These are phyloP conservation scores for Geranium incanum DNA, from an alignment of 441 rosid genomes.

Conservation along the genomic window DNA sequence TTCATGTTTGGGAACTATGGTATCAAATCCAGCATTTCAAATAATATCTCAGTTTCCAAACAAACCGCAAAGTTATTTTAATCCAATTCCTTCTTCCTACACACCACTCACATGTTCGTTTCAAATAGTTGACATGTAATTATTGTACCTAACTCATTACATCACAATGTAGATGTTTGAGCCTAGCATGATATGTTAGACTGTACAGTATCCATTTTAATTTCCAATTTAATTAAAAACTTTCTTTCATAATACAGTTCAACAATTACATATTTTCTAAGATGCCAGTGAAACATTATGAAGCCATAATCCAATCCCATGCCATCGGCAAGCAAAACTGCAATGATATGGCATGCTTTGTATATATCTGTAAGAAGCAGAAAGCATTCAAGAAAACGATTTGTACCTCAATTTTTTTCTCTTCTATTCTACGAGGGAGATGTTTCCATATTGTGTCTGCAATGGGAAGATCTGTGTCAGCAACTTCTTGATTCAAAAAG, in stretches of 20 bases:
- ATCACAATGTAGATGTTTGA: background rate
- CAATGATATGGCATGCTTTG: background rate
- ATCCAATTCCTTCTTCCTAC: background rate
- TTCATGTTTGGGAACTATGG: background rate
- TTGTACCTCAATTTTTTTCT: slow-evolving; percentile 36
- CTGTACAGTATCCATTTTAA: background rate
- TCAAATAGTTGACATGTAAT: background rate
- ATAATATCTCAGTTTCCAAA: background rate
- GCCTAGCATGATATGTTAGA: background rate
- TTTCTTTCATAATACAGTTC: no score
- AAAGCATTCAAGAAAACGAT: slow-evolving; percentile 12
- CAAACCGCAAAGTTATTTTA: background rate
- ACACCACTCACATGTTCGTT: background rate
- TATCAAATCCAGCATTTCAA: background rate
- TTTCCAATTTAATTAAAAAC: no score
- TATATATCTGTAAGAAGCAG: background rate
- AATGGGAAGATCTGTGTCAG: slow-evolving; percentile 49
- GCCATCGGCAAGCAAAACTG: background rate
- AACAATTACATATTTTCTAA: no score
- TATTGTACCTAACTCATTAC: background rate
- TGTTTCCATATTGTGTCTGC: slow-evolving; percentile 49
- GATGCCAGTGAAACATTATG: background rate
- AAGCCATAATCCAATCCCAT: background rate
- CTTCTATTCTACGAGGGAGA: slow-evolving; percentile 50
- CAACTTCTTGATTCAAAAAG: slow-evolving; percentile 40